Percentiles rank a stretch among this genome's conserved stretches.
Conservation (phyloP, 2,329 filamentous ascomycete genomes). For the Alternaria viburni region DNA sequence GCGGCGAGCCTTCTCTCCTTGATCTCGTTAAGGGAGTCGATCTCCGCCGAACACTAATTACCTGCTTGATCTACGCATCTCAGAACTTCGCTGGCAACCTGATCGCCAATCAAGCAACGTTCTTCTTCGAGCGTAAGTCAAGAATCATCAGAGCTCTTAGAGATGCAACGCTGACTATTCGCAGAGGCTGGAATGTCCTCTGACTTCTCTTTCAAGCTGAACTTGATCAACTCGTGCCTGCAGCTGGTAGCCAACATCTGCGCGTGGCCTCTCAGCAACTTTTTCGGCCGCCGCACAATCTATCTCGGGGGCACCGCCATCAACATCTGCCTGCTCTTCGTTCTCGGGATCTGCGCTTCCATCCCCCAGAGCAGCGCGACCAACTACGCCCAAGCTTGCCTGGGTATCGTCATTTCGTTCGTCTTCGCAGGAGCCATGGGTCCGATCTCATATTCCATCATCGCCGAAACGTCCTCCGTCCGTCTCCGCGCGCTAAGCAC, state of each 20-base stretch:
- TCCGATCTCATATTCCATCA: conserved; percentile 71
- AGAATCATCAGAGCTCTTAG: conserved; percentile 23
- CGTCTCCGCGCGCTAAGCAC: conserved; percentile 69
- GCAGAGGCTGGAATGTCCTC: conserved; percentile 64
- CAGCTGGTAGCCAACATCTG: conserved; percentile 67
- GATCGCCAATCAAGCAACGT: conserved; percentile 67
- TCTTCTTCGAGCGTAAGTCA: conserved; percentile 62
- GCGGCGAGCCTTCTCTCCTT: conserved; percentile 54
- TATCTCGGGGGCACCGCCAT: conserved; percentile 65
- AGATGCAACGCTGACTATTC: conserved; percentile 15
- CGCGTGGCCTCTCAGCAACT: conserved; percentile 70
- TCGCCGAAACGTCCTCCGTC: conserved; percentile 69
- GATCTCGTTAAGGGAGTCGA: conserved; percentile 64
- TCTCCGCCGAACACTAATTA: conserved; percentile 60
- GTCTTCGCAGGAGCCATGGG: conserved; percentile 67
- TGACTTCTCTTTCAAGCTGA: conserved; percentile 65
- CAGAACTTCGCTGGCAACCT: conserved; percentile 67
- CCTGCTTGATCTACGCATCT: conserved; percentile 62
- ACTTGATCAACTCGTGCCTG: conserved; percentile 69
- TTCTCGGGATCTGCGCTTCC: conserved; percentile 65
- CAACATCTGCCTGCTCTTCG: conserved; percentile 61
- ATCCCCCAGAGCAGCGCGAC: conserved; percentile 50
- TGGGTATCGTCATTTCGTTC: conserved; percentile 69
- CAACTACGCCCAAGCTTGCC: conserved; percentile 63
- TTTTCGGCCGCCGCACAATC: conserved; percentile 67